Conservation (phyloP, 2,329 filamentous ascomycete genomes). For the Xylaria sp. region DNA sequence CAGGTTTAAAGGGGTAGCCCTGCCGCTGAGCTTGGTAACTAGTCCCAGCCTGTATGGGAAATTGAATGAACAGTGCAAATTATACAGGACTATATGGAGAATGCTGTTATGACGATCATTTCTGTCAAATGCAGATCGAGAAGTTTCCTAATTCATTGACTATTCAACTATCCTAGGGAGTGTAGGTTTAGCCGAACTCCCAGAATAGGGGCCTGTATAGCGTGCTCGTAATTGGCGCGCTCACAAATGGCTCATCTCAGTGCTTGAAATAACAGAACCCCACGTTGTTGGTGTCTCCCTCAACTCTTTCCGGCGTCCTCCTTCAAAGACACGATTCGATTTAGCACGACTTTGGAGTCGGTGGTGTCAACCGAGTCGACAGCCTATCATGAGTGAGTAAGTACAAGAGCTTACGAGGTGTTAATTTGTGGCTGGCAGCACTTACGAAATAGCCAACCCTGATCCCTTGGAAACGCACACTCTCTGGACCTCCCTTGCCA, state of each 20-base stretch:
- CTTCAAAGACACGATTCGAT: constrained; percentile 89
- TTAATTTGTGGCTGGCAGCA: constrained; percentile 27
- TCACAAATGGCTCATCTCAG: neutral
- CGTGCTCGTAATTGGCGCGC: too few species aligned
- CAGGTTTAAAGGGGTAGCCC: too few species aligned
- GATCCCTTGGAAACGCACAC: constrained; percentile 90
- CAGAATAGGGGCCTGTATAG: too few species aligned
- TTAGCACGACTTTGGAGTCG: constrained; percentile 84
- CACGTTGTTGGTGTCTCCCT: constrained; percentile 12
- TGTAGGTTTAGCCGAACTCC: too few species aligned
- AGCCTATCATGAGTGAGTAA: constrained; percentile 55
- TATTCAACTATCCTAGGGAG: too few species aligned
- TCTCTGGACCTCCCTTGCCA: constrained; percentile 69
- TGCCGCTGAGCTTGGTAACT: too few species aligned
- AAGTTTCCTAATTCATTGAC: too few species aligned
- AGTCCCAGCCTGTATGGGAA: too few species aligned
- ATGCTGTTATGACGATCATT: too few species aligned
- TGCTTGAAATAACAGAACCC: neutral
- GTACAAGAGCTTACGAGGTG: constrained; percentile 8
- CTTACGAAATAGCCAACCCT: constrained; percentile 84
- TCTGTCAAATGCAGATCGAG: too few species aligned
- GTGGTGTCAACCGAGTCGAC: constrained; percentile 80
- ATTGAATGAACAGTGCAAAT: too few species aligned
- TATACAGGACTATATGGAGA: too few species aligned
- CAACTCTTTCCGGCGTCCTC: constrained; percentile 79